phyloP scores from a whole-genome alignment of 2,329 filamentous ascomycete species.

The Trichoderma polysporum region DNA sequence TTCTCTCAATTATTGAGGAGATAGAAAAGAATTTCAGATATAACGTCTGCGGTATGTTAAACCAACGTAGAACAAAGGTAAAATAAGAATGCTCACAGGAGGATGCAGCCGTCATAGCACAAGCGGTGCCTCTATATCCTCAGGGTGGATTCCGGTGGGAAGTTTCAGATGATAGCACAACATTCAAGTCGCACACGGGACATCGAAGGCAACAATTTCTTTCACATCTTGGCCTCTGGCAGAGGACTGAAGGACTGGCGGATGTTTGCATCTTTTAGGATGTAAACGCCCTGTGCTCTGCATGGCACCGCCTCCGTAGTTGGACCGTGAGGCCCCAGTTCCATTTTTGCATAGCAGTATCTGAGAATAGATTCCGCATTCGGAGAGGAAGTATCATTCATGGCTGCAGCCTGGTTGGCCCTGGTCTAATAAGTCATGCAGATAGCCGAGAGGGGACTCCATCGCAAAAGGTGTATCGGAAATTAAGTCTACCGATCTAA shows the following conservation, averaged over 20 bases:
- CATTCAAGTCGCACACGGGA: slow-evolving; percentile 31
- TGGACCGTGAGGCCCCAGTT: neutral
- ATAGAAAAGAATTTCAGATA: neutral
- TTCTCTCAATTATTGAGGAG: neutral
- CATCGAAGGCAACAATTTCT: slow-evolving; percentile 28
- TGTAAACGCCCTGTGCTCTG: slow-evolving; percentile 5
- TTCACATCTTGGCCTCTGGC: slow-evolving; percentile 28
- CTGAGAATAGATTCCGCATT: neutral
- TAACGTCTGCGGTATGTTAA: neutral
- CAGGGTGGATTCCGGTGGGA: neutral
- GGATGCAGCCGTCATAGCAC: neutral
- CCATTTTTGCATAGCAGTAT: neutral
- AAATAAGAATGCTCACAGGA: neutral
- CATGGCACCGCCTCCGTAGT: neutral
- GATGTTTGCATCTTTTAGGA: slow-evolving; percentile 32
- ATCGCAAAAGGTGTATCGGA: neutral
- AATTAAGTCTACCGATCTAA: neutral
- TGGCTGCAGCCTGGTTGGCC: neutral
- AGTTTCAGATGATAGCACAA: slow-evolving; percentile 36
- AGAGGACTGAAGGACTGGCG: slow-evolving; percentile 22
- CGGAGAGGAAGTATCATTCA: neutral
- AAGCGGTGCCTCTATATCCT: neutral
- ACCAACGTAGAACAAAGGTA: neutral
- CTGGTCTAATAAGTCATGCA: neutral
- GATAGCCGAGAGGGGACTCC: neutral